Base-by-base conservation (phyloP, 176 grass and related monocot genomes). In the Pontederia crassipes region DNA sequence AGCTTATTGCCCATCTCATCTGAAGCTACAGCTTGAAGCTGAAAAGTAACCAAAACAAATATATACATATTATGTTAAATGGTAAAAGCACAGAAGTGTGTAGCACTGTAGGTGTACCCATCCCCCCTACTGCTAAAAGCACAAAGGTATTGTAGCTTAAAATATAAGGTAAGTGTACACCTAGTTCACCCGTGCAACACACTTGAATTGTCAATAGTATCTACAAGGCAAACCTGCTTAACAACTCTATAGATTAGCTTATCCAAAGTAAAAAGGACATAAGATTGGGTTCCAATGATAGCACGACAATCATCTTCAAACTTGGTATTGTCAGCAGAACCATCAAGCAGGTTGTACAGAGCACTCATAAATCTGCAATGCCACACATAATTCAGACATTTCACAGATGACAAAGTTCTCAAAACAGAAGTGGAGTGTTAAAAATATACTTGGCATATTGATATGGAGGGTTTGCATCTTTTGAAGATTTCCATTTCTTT, bases 171-270 rank as follows among this genome's bases (percentile, higher is more conserved):
- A 24, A 24, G 20, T 24, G 20, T 24, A 24, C 20, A 24, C 0
- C 20, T 24, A 24, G 20, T 24, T 24, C 20, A 24, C 20, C 20
- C 20, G 20, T 24, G 20, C 20, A 24, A 24, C 20, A 24, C 20
- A 24, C 0, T 24, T 24, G 46, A 40, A 4, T 40, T 40, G 32
- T 40, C 4, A 40, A 2, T 40, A 40, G 32, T 40, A 40, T 40
- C 4, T 40, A 57, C 70, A 2, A 57, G 71, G 27, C 67, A 57
- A 75, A 75, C 81, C 77, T 85, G 82, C 50, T 85, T 85, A 61
- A 84, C 78, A 68, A 85, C 61, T 81, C 85, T 89, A 67, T 72
- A 89, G 67, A 89, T 85, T 67, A 89, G 66, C 57, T 89, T 84
- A 61, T 89, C 86, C 61, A 89, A 75, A 0, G 86, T 89, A 59